phyloP scores from a whole-genome alignment of 805 yeast genomes.

The Myxozyma melibiosi region DNA sequence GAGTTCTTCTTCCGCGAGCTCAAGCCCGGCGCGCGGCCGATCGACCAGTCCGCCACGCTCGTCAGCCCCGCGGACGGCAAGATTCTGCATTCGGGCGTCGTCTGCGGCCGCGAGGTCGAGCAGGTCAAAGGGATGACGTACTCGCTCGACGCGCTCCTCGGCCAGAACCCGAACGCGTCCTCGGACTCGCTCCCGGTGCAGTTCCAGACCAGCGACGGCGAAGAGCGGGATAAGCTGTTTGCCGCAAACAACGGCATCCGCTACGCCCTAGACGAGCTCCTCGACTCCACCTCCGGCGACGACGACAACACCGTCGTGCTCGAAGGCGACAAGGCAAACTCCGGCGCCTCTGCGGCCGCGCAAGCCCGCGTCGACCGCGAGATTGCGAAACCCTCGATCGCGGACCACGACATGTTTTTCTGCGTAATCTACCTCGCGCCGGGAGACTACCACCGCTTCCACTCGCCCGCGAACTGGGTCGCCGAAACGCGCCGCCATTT shows the following conservation, averaged over 20 bases:
- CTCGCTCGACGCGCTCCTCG: conserved; percentile 83
- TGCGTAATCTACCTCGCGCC: conserved; percentile 96
- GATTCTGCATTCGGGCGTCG: conserved; percentile 79
- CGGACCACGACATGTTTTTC: conserved; percentile 55
- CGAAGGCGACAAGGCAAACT: conserved; percentile 67
- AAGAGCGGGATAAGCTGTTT: conserved; percentile 65
- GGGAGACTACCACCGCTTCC: conserved; percentile 97
- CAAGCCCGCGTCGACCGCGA: conserved; percentile 17
- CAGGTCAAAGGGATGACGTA: conserved; percentile 97
- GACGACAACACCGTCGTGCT: conserved; percentile 54
- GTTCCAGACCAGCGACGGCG: conserved; percentile 44
- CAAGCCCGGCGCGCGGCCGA: conserved; percentile 75
- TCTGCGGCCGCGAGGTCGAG: conserved; percentile 74
- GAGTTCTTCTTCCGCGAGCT: conserved; percentile 89
- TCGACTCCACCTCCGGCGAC: conserved; percentile 51
- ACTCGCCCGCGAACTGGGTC: conserved; percentile 96
- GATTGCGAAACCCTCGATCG: conserved; percentile 30
- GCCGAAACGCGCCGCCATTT: conserved; percentile 90
- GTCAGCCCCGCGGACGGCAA: conserved; percentile 95
- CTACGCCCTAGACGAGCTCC: conserved; percentile 66
- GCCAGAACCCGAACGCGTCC: conserved; percentile 44
- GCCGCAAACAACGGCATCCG: conserved; percentile 77
- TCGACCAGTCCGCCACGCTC: conserved; percentile 62
- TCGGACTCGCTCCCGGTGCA: conserved; percentile 41
- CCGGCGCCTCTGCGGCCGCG: conserved; percentile 15